Evolutionary conservation across 768 basidiomycete species (phyloP).

Genomic region (Candolleomyces efflorescens): DNA sequence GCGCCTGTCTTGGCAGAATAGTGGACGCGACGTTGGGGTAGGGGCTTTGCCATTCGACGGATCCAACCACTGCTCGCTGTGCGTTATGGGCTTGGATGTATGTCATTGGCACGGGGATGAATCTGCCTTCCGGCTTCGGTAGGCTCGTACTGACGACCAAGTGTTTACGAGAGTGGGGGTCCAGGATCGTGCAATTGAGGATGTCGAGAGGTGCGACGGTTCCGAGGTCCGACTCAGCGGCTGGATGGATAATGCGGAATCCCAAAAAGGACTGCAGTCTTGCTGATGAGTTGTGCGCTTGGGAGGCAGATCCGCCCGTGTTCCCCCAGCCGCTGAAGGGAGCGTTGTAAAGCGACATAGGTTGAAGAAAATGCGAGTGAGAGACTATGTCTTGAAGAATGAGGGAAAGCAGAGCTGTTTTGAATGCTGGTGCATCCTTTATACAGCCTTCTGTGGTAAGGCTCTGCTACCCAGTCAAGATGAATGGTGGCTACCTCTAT

Average conservation of each 20-base stretch:
- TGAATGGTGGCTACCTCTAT: too few species aligned
- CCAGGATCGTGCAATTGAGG: neutral
- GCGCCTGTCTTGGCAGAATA: neutral
- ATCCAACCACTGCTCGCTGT: neutral
- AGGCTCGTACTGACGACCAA: neutral
- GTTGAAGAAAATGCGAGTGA: too few species aligned
- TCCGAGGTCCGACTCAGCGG: neutral
- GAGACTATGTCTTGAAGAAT: too few species aligned
- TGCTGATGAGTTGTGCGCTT: too few species aligned
- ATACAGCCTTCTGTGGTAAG: too few species aligned
- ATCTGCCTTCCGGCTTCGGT: neutral
- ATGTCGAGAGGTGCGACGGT: slow-evolving; percentile 1
- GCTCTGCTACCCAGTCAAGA: too few species aligned
- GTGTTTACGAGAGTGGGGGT: neutral
- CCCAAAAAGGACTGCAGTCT: neutral
- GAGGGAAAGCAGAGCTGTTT: too few species aligned
- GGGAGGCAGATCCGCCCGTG: too few species aligned
- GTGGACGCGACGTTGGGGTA: neutral
- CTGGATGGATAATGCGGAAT: neutral
- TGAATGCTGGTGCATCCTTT: too few species aligned
- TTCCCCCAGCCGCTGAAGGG: too few species aligned
- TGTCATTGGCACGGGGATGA: neutral
- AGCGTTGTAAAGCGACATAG: too few species aligned
- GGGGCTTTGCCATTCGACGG: neutral
- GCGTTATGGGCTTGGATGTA: neutral